Conservation (phyloP, 257 asterid species). For the Scutellaria minor region DNA sequence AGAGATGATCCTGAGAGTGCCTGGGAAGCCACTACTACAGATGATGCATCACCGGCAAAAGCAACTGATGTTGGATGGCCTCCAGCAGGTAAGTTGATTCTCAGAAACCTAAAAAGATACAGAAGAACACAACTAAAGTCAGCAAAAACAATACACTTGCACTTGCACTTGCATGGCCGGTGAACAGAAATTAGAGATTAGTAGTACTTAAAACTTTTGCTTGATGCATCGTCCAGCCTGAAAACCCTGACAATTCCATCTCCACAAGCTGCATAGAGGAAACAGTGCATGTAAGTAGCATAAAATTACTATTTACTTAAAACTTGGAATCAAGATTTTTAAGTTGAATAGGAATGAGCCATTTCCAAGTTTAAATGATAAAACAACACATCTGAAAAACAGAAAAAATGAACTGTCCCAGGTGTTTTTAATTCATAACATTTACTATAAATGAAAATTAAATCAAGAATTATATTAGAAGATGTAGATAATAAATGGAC, state of each 20-base stretch:
- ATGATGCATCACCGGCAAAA: conserved; percentile 77
- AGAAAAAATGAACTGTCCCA: not conserved
- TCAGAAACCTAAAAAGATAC: conserved; percentile 66
- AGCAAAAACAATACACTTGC: conserved; percentile 19
- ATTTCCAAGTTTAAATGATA: conserved; percentile 10
- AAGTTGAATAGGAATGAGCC: conserved; percentile 10
- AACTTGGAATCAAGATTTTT: conserved; percentile 11
- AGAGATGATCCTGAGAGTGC: conserved; percentile 79
- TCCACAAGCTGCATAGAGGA: conserved; percentile 72
- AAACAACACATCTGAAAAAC: conserved; percentile 16
- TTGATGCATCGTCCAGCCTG: conserved; percentile 89
- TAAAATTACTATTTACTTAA: not conserved
- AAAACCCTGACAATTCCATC: conserved; percentile 91
- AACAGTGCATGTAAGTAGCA: conserved; percentile 9
- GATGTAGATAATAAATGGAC: not conserved
- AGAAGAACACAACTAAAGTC: conserved; percentile 13
- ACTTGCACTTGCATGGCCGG: conserved; percentile 5
- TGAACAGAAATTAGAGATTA: conserved; percentile 35
- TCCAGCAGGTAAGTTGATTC: conserved; percentile 88
- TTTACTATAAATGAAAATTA: not conserved
- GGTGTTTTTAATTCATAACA: conserved; percentile 2
- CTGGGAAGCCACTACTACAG: conserved; percentile 79
- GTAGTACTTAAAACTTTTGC: conserved; percentile 97
- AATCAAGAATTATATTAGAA: not conserved
- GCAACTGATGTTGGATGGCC: conserved; percentile 87